Base-by-base conservation (phyloP, 2,329 filamentous ascomycete genomes). In the Sporothrix globosa region DNA sequence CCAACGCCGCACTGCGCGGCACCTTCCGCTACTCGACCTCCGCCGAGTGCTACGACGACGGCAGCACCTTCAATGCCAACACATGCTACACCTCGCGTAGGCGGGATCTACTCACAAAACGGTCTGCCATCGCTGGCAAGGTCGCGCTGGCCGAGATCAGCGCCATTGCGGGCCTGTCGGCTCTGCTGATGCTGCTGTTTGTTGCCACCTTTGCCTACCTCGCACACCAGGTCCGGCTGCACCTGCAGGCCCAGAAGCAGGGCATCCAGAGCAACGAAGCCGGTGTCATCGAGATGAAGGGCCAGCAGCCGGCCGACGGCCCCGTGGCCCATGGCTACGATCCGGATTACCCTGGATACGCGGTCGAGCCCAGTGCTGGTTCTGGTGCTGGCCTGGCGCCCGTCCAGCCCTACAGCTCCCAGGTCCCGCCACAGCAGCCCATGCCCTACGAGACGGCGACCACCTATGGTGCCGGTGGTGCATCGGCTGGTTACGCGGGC, bases 131-230 rank as follows among this genome's bases (percentile, higher is more conserved):
- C 2, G 75, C 76, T 11, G 67, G 41, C 50, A 3, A 71, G 0
- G 56, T 30, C 0, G 78, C 74, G 0, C 74, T 77, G 1, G 76
- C 75, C 17, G 27, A 73, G n/a, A 77, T 79, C 53, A 75, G 74
- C 67, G 76, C 75, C 69, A 74, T 78, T 68, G 77, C 78, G 11
- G 78, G 77, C 3, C 67, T 79, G 44, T 78, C 77, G 30, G 77
- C 77, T 0, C 68, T 79, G 11, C 27, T 73, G 48, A 76, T 76
- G 72, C 68, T 75, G 13, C 63, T 77, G 10, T 83, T 84, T 68
- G 77, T 82, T 10, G 81, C 80, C 2, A 81, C 82, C 0, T 83
- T 82, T 69, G 81, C 81, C 24, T 83, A 83, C 72, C 76, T 84
- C 4, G 74, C 76, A n/a, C 76, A 77, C 69, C 74, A 75, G 41